phyloP scores from a whole-genome alignment of 2,329 filamentous ascomycete species.

The Dactylellina haptotyla region DNA sequence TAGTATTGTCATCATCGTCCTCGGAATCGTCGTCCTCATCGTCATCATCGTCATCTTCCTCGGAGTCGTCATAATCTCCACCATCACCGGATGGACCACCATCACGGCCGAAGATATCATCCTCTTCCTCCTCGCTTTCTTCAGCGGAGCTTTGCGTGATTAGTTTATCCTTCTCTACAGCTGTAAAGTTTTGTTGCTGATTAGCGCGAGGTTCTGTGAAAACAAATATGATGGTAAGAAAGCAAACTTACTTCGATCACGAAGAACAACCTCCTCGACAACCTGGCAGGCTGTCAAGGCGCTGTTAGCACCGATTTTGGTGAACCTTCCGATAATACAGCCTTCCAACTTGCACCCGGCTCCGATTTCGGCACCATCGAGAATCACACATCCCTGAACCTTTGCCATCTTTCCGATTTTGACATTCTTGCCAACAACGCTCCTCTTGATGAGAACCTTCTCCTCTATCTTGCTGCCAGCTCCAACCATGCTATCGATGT shows the following conservation, averaged over 20 bases:
- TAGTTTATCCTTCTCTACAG: constrained; percentile 39
- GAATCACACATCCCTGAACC: constrained; percentile 85
- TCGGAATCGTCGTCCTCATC: constrained; percentile 46
- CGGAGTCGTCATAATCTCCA: constrained; percentile 56
- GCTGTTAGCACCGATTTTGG: constrained; percentile 88
- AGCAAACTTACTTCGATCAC: constrained; percentile 54
- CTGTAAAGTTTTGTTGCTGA: constrained; percentile 64
- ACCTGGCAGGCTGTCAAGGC: constrained; percentile 92
- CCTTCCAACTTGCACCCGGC: constrained; percentile 85
- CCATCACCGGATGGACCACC: constrained; percentile 62
- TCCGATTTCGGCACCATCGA: constrained; percentile 89
- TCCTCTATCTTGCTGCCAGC: constrained; percentile 91
- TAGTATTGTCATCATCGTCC: constrained; percentile 35
- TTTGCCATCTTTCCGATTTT: constrained; percentile 87
- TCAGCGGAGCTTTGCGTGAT: constrained; percentile 64
- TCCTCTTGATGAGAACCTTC: constrained; percentile 91
- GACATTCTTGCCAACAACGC: constrained; percentile 85
- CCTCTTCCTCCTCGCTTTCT: constrained; percentile 59
- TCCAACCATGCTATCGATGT: constrained; percentile 81
- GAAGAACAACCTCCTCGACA: constrained; percentile 74
- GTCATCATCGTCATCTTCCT: constrained; percentile 22
- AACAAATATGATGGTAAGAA: constrained; percentile 68
- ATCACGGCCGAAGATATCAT: constrained; percentile 71
- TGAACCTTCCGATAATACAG: constrained; percentile 83
- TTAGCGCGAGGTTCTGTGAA: constrained; percentile 70